Conservation (phyloP, 306 rosid genomes). For the Prunus armeniaca region DNA sequence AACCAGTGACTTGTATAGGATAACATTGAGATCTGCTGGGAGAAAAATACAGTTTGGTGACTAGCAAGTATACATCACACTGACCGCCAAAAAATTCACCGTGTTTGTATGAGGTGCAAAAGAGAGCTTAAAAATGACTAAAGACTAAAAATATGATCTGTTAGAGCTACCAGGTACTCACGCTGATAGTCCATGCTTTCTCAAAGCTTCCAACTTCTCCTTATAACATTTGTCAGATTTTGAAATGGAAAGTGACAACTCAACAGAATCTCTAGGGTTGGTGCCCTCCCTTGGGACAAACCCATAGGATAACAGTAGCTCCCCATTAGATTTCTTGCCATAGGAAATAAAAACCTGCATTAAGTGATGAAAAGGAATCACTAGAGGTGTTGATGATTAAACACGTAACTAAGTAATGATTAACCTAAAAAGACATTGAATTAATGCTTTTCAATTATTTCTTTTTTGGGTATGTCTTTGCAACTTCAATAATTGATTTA, state of each 20-base stretch:
- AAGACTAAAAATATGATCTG: neutral
- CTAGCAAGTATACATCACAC: neutral
- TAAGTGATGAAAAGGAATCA: conserved; percentile 28
- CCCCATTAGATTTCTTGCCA: conserved; percentile 93
- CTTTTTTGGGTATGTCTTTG: neutral
- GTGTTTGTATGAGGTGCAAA: neutral
- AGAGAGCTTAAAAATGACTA: neutral
- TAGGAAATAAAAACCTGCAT: conserved; percentile 90
- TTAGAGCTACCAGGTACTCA: conserved; percentile 34
- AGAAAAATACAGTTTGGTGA: conserved; percentile 12
- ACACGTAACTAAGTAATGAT: neutral
- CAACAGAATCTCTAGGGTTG: conserved; percentile 88
- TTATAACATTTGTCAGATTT: conserved; percentile 69
- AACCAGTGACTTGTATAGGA: conserved; percentile 86
- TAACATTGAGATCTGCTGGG: conserved; percentile 71
- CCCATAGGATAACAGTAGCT: conserved; percentile 85
- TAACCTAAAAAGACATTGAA: neutral
- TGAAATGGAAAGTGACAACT: conserved; percentile 62
- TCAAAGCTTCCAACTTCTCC: conserved; percentile 70
- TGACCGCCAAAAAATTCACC: neutral
- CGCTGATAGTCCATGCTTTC: conserved; percentile 65
- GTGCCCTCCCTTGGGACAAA: conserved; percentile 93
- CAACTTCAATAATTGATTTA: neutral
- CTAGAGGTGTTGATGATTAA: neutral
- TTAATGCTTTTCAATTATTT: neutral